phyloP scores from a whole-genome alignment of 176 grass and related monocot genomes.

The Triticum urartu region DNA sequence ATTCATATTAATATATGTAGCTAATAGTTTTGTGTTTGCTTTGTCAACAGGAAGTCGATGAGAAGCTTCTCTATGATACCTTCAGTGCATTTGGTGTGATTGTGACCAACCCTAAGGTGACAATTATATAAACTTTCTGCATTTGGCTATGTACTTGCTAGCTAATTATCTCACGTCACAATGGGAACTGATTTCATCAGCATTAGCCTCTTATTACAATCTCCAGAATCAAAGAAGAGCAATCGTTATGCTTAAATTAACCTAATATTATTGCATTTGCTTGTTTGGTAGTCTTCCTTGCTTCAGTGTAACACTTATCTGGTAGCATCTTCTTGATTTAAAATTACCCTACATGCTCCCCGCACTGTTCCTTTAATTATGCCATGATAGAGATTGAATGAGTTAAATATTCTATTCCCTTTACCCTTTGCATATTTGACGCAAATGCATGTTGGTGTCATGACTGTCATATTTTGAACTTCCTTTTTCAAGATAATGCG shows the following conservation, averaged over 20 bases:
- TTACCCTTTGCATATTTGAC: not conserved
- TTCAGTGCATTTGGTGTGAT: constrained; percentile 99
- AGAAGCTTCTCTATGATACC: constrained; percentile 98
- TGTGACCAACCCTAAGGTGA: constrained; percentile 97
- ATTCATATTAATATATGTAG: not conserved
- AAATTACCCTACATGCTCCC: not conserved
- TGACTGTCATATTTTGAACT: not conserved
- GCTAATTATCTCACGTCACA: not conserved
- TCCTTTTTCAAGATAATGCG: constrained; percentile 76
- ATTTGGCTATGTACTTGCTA: not conserved
- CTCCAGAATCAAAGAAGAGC: not conserved
- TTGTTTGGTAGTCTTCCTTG: not conserved
- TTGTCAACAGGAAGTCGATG: constrained; percentile 83
- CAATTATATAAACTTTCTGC: not conserved
- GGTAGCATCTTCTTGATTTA: constrained; percentile 7
- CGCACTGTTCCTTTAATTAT: not conserved
- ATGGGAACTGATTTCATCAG: constrained; percentile 18
- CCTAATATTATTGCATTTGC: not conserved
- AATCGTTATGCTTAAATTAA: not conserved
- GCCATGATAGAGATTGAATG: not conserved
- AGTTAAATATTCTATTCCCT: not conserved
- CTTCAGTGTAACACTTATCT: not conserved
- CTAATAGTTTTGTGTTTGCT: constrained; percentile 33
- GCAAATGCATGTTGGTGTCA: not conserved
- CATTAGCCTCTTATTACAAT: not conserved